These are phyloP conservation scores for Fusarium sp. DNA, from an alignment of 2,329 filamentous ascomycete genomes.

Conservation along the genomic window DNA sequence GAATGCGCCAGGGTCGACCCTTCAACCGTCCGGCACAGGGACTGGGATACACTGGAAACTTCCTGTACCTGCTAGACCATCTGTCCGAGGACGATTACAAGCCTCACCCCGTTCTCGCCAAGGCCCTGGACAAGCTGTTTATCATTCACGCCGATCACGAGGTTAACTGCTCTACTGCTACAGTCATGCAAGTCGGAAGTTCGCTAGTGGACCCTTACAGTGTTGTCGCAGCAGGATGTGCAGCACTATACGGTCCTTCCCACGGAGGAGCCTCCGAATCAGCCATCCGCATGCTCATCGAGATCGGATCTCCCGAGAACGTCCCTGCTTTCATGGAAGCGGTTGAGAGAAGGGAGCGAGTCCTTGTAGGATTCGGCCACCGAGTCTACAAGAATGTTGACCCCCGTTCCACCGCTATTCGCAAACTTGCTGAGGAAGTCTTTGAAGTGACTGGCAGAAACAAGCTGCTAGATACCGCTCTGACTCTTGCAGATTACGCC, in stretches of 20 bases:
- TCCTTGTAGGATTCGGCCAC: constrained; percentile 68
- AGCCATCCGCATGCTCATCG: constrained; percentile 65
- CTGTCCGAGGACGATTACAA: constrained; percentile 60
- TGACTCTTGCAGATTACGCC: constrained; percentile 59
- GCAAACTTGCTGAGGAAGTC: constrained; percentile 61
- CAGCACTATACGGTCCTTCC: constrained; percentile 66
- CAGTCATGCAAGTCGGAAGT: constrained; percentile 67
- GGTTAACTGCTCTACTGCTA: constrained; percentile 68
- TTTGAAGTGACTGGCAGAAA: constrained; percentile 64
- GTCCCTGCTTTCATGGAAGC: constrained; percentile 62
- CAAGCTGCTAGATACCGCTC: constrained; percentile 62
- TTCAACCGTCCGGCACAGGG: constrained; percentile 63
- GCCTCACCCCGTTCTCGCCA: constrained; percentile 63
- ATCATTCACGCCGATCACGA: constrained; percentile 70
- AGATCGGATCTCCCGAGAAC: constrained; percentile 63
- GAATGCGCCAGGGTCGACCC: constrained; percentile 63
- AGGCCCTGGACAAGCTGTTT: constrained; percentile 65
- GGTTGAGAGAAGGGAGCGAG: constrained; percentile 63
- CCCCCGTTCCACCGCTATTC: constrained; percentile 63
- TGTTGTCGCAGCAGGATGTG: constrained; percentile 63
- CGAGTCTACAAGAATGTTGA: constrained; percentile 67
- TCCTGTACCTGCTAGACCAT: constrained; percentile 66
- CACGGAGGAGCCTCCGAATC: constrained; percentile 71
- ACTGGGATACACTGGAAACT: constrained; percentile 66
- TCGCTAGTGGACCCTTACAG: constrained; percentile 68